Evolutionary conservation across 1,139 yeast species (phyloP).

Genomic region (Nematodospora anomalae): DNA sequence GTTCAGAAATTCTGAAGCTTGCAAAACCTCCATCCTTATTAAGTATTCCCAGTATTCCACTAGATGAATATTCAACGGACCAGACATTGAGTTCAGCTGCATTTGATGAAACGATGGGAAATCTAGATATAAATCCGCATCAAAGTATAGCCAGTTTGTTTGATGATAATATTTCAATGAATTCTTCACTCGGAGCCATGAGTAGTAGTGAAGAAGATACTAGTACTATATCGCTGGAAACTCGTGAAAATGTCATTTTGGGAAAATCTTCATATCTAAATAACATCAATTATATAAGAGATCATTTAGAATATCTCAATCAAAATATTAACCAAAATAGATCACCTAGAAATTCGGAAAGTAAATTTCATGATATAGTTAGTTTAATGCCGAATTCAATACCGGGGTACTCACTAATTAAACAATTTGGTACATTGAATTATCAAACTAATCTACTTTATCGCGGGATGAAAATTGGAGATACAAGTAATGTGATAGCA

Average conservation of each 20-base stretch:
- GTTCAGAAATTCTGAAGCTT: background rate
- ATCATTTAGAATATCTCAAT: slow-evolving; percentile 24
- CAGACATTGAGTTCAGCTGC: slow-evolving; percentile 10
- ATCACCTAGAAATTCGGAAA: slow-evolving; percentile 9
- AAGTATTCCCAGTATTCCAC: slow-evolving; percentile 3
- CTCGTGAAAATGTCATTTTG: slow-evolving; percentile 13
- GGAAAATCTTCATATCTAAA: slow-evolving; percentile 24
- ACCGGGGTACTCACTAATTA: slow-evolving; percentile 26
- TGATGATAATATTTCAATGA: slow-evolving; percentile 9
- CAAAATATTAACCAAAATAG: slow-evolving; percentile 15
- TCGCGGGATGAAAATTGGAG: slow-evolving; percentile 18
- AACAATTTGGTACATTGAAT: slow-evolving; percentile 19
- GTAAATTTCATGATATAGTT: slow-evolving; percentile 17
- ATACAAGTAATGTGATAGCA: background rate
- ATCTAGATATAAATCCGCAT: slow-evolving; percentile 9
- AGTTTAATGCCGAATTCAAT: slow-evolving; percentile 19
- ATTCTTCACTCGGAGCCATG: slow-evolving; percentile 6
- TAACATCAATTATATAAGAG: slow-evolving; percentile 26
- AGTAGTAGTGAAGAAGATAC: background rate
- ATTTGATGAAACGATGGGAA: background rate
- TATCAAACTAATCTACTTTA: slow-evolving; percentile 20
- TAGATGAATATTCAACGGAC: slow-evolving; percentile 10
- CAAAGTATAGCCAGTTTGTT: slow-evolving; percentile 12
- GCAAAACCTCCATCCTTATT: slow-evolving; percentile 3
- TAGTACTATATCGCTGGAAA: slow-evolving; percentile 12